phyloP scores from a whole-genome alignment of 768 basidiomycete species.

The Lactarius evosmus region DNA sequence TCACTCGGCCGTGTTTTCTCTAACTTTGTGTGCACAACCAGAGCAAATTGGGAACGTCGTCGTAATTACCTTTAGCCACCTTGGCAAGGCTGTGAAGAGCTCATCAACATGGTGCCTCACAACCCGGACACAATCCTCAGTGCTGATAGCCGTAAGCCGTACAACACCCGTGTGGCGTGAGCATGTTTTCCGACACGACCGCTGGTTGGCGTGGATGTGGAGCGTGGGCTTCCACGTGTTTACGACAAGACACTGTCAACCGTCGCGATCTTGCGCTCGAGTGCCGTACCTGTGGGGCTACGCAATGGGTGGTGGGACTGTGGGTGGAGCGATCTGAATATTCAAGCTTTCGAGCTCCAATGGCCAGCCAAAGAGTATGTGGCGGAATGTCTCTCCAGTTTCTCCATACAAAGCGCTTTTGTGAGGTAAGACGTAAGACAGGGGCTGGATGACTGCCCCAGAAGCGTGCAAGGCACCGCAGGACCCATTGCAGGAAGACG shows the following conservation, averaged over 20 bases:
- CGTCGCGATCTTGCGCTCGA: conserved; percentile 75
- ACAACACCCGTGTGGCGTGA: conserved; percentile 52
- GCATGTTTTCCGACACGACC: conserved; percentile 79
- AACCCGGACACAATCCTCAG: conserved; percentile 74
- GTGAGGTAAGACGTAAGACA: neutral
- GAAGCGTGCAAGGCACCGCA: conserved; percentile 61
- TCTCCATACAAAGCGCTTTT: too few relatives aligned
- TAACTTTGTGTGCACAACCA: conserved; percentile 14
- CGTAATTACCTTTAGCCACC: conserved; percentile 51
- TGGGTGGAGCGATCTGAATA: conserved; percentile 64
- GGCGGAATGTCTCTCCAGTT: neutral
- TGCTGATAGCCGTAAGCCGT: conserved; percentile 71
- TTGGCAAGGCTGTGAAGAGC: conserved; percentile 64
- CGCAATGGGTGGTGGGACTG: conserved; percentile 75
- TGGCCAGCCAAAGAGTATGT: conserved; percentile 66
- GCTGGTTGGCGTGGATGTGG: conserved; percentile 76
- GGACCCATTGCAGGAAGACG: conserved; percentile 37
- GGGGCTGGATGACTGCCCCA: neutral
- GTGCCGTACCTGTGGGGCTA: conserved; percentile 53
- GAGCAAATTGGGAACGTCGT: conserved; percentile 70
- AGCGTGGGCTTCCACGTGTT: conserved; percentile 67
- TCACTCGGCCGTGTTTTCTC: conserved; percentile 6
- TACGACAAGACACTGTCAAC: conserved; percentile 88
- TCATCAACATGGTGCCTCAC: conserved; percentile 79
- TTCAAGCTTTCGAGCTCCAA: too few relatives aligned